Evolutionary conservation across 768 basidiomycete genomes (phyloP).

Genomic region (Exidia glandulosa): DNA sequence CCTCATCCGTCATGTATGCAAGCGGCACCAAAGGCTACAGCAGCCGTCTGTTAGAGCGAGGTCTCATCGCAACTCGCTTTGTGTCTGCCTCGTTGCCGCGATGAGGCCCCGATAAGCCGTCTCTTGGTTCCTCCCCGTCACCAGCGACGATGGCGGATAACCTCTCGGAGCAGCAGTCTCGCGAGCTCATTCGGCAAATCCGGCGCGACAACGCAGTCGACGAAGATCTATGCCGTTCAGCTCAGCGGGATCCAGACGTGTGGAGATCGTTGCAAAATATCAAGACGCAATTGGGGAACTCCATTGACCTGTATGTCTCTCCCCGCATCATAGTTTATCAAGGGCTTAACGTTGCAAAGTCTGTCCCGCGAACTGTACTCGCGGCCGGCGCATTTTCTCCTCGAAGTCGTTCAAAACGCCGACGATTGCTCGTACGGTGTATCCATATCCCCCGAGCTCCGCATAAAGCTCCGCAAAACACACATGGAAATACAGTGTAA

Average conservation of each 20-base stretch:
- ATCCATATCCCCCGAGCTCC: slow-evolving; percentile 6
- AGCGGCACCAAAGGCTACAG: too few relatives aligned
- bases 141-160: not conserved
- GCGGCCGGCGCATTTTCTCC: slow-evolving; percentile 16
- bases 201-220: not conserved
- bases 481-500: slow-evolving; percentile 13
- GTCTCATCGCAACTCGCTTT: too few relatives aligned
- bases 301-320: not conserved
- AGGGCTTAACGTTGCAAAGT: not conserved
- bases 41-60: too few relatives aligned
- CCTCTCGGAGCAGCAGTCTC: not conserved
- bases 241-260: not conserved
- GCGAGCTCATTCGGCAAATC: not conserved
- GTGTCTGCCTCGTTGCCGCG: too few relatives aligned
- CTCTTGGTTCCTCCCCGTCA: too few relatives aligned
- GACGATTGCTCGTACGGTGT: slow-evolving; percentile 14
- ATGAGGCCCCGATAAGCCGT: too few relatives aligned
- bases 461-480: slow-evolving; percentile 6
- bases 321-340: not conserved
- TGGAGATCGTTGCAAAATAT: not conserved
- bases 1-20: too few relatives aligned
- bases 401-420: slow-evolving; percentile 19
- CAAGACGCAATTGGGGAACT: not conserved
- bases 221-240: not conserved
- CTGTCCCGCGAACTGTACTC: slow-evolving; percentile 14